These are phyloP conservation scores for Coriolopsis trogii DNA, from an alignment of 1,284 basidiomycete genomes.

Conservation along the genomic window DNA sequence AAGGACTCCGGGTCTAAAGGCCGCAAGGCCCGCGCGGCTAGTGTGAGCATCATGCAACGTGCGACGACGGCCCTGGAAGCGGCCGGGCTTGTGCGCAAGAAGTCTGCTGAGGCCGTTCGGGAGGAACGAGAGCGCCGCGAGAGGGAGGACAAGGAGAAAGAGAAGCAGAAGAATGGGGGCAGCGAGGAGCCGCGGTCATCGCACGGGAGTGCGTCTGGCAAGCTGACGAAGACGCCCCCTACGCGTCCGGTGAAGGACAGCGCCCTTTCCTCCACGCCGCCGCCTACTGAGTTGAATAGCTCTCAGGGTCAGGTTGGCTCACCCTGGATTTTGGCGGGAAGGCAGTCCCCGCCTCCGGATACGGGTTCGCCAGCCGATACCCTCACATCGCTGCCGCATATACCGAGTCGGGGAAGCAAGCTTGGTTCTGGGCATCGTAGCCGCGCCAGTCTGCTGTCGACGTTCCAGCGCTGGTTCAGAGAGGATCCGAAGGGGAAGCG, in stretches of 20 bases:
- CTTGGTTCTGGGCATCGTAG: slow-evolving; percentile 47
- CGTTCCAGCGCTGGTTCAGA: slow-evolving; percentile 80
- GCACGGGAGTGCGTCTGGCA: slow-evolving; percentile 61
- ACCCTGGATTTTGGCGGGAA: slow-evolving; percentile 70
- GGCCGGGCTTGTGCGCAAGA: slow-evolving; percentile 79
- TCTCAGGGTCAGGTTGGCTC: slow-evolving; percentile 52
- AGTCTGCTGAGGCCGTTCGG: slow-evolving; percentile 69
- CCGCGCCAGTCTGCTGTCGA: slow-evolving; percentile 69
- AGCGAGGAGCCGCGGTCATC: slow-evolving; percentile 65
- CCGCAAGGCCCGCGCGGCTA: slow-evolving; percentile 74
- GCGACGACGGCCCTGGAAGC: slow-evolving; percentile 88
- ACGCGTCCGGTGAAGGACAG: slow-evolving; percentile 55
- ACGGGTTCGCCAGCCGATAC: slow-evolving; percentile 55
- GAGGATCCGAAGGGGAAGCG: slow-evolving; percentile 77
- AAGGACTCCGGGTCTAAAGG: slow-evolving; percentile 52
- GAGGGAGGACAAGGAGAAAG: slow-evolving; percentile 52
- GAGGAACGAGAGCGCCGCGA: slow-evolving; percentile 37
- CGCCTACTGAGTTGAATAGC: slow-evolving; percentile 44
- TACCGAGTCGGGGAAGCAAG: slow-evolving; percentile 39
- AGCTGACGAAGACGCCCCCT: slow-evolving; percentile 71
- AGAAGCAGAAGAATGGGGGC: slow-evolving; percentile 43
- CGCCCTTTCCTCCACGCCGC: slow-evolving; percentile 50
- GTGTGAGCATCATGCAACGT: slow-evolving; percentile 92
- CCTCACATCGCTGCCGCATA: slow-evolving; percentile 58
- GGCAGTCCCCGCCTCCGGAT: slow-evolving; percentile 48